Evolutionary conservation across 2,329 filamentous ascomycete species (phyloP).

Genomic region (Colletotrichum australisinense): DNA sequence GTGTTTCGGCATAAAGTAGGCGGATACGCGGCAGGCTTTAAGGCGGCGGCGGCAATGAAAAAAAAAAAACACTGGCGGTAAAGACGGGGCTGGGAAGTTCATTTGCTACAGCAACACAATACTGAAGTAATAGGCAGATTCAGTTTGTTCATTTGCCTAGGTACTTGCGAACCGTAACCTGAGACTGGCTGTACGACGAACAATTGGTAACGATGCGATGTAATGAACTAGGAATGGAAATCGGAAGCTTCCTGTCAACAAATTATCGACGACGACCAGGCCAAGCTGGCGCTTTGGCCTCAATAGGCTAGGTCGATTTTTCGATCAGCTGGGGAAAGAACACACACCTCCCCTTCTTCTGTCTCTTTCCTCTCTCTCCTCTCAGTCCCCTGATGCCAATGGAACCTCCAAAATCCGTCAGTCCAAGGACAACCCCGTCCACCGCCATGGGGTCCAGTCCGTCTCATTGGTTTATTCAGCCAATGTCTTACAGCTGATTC

Average conservation of each 20-base stretch:
- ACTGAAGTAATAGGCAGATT: background rate
- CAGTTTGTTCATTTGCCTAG: background rate
- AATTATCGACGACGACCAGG: conserved; percentile 4
- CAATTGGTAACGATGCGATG: background rate
- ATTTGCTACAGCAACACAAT: background rate
- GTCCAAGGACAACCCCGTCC: background rate
- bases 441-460: background rate
- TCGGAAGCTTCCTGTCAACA: conserved; percentile 1
- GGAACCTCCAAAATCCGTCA: too few species aligned
- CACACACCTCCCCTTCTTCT: background rate
- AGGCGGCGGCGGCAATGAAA: background rate
- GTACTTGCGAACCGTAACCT: background rate
- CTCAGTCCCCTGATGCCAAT: too few species aligned
- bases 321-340: background rate
- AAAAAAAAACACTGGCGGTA: background rate
- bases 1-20: background rate
- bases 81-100: background rate
- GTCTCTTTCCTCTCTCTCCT: background rate
- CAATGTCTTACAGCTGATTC: conserved; percentile 32
- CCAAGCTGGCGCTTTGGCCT: conserved; percentile 6
- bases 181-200: background rate
- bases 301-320: background rate
- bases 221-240: background rate
- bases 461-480: conserved; percentile 16
- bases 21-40: background rate